Percentiles rank a stretch among this genome's conserved stretches.
Conservation (phyloP, 2,329 filamentous ascomycete genomes). For the Leptographium galeiforme region DNA sequence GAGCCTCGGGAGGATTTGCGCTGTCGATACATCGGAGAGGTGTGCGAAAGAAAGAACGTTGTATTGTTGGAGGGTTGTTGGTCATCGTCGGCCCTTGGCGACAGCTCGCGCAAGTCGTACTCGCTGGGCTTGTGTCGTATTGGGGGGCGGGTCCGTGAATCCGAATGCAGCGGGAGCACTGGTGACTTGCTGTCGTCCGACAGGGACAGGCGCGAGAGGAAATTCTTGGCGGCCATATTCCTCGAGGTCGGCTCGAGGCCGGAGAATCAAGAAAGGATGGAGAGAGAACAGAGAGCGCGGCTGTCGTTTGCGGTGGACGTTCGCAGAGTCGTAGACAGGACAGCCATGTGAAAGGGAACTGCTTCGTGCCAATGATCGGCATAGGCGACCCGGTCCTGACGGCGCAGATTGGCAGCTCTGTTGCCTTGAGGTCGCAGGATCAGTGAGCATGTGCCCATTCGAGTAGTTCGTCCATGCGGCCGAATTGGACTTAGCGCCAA, state of each 20-base stretch:
- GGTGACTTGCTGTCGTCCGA: slow-evolving; percentile 12
- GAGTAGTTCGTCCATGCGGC: neutral
- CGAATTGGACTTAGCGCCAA: neutral
- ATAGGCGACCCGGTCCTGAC: too few relatives aligned
- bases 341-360: too few relatives aligned
- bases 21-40: slow-evolving; percentile 1
- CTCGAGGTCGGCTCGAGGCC: neutral
- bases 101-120: slow-evolving; percentile 20
- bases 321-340: too few relatives aligned
- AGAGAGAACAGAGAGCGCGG: neutral
- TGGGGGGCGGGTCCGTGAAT: slow-evolving; percentile 9
- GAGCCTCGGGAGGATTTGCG: slow-evolving; percentile 2
- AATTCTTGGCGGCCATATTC: slow-evolving; percentile 1
- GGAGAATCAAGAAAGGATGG: too few relatives aligned
- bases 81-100: slow-evolving; percentile 16
- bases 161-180: slow-evolving; percentile 16
- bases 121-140: slow-evolving; percentile 19
- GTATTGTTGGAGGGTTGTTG: slow-evolving; percentile 10
- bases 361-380: neutral
- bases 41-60: neutral
- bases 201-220: slow-evolving; percentile 18
- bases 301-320: neutral
- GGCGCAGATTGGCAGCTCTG: neutral
- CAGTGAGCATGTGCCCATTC: neutral
- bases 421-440: neutral